Conservation (phyloP, 345 rosid species). For the Syzygium grande region DNA sequence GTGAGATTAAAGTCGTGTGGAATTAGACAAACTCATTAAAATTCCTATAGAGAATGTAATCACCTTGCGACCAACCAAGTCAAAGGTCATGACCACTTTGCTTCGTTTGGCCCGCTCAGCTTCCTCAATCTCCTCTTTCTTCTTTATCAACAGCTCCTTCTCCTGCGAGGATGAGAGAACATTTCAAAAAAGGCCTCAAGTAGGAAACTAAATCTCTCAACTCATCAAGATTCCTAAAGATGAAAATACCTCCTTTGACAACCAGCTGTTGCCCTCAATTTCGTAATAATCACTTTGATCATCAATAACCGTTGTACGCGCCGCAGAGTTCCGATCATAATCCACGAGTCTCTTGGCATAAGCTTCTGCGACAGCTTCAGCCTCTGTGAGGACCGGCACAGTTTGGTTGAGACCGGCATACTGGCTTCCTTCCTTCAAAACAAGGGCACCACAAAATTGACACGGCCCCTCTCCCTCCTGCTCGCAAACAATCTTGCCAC, state of each 20-base stretch:
- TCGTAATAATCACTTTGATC: conserved; percentile 98
- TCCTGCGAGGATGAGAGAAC: conserved; percentile 33
- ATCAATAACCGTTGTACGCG: conserved; percentile 90
- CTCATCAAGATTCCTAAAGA: background rate
- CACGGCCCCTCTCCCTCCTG: conserved; percentile 99
- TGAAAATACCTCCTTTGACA: conserved; percentile 67
- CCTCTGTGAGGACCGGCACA: conserved; percentile 53
- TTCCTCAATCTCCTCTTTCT: conserved; percentile 69
- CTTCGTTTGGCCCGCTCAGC: conserved; percentile 60
- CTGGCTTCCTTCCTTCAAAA: conserved; percentile 73
- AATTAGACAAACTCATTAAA: background rate
- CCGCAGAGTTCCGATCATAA: conserved; percentile 83
- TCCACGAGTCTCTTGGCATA: conserved; percentile 90
- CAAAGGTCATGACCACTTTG: conserved; percentile 85
- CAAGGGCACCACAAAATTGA: conserved; percentile 80
- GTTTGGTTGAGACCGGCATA: conserved; percentile 77
- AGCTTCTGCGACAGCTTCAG: conserved; percentile 87
- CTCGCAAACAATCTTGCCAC: conserved; percentile 96
- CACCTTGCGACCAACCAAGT: conserved; percentile 95
- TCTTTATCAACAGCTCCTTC: conserved; percentile 78
- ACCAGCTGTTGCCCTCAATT: conserved; percentile 88
- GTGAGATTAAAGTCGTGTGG: background rate
- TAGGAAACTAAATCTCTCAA: background rate
- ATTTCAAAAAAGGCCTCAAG: background rate
- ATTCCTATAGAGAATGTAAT: background rate